phyloP scores from a whole-genome alignment of 2,329 filamentous ascomycete genomes.

The Didymella arachidicola region DNA sequence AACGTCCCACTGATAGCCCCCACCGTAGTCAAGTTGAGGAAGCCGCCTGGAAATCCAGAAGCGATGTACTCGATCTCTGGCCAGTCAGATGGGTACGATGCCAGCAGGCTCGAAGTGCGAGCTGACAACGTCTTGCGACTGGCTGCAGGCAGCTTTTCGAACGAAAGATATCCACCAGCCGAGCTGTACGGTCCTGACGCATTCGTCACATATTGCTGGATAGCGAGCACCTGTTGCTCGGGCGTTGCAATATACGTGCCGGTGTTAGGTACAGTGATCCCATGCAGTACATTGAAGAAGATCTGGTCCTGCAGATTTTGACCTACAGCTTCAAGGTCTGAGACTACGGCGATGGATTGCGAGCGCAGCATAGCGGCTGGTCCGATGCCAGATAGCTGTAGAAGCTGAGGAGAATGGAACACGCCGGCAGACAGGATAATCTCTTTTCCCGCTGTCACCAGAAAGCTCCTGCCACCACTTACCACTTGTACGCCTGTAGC shows the following conservation, averaged over 20 bases:
- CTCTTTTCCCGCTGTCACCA: constrained; percentile 45
- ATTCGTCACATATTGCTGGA: constrained; percentile 25
- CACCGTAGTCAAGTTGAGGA: constrained; percentile 20
- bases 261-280: constrained; percentile 29
- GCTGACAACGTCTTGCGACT: constrained; percentile 18
- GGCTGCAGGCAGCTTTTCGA: constrained; percentile 30
- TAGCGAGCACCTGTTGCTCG: constrained; percentile 21
- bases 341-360: constrained; percentile 30
- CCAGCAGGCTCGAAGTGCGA: constrained; percentile 23
- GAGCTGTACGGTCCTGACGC: constrained; percentile 31
- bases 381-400: constrained; percentile 50
- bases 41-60: constrained; percentile 28
- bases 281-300: constrained; percentile 30
- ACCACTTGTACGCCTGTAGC: constrained; percentile 45
- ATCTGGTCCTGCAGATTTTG: constrained; percentile 39
- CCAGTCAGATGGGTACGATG: constrained; percentile 27
- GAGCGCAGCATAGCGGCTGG: constrained; percentile 22
- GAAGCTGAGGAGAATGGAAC: constrained; percentile 53
- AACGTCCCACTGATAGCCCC: constrained; percentile 28
- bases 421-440: constrained; percentile 54
- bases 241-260: constrained; percentile 30
- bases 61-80: constrained; percentile 34
- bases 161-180: constrained; percentile 32
- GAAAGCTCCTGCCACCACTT: constrained; percentile 17
- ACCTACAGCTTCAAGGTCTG: constrained; percentile 38